A percentile compares a stretch with the other conserved stretches of the same genome.
Evolutionary conservation across 306 rosid species (phyloP).

Genomic region (Rubus parviflorus): DNA sequence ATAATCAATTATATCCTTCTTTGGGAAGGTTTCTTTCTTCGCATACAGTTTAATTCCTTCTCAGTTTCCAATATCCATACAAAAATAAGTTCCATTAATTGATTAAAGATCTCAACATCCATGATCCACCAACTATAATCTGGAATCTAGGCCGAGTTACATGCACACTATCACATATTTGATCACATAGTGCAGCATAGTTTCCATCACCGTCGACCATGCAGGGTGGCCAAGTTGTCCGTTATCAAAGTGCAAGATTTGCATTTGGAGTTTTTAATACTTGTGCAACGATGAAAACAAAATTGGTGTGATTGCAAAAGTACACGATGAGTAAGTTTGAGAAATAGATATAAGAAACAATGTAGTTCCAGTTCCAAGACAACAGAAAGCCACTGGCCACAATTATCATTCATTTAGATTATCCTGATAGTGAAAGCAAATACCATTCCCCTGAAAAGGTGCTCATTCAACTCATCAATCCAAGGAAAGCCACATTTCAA

Average conservation of each 20-base stretch:
- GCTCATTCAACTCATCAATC: neutral
- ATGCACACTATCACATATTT: neutral
- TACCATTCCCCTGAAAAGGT: neutral
- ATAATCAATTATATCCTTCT: neutral
- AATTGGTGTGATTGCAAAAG: too few relatives aligned
- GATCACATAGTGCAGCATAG: neutral
- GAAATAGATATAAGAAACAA: too few relatives aligned
- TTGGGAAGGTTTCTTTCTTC: neutral
- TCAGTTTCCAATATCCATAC: neutral
- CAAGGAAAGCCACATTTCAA: neutral
- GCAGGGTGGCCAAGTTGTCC: too few relatives aligned
- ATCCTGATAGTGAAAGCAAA: neutral
- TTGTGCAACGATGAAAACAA: too few relatives aligned
- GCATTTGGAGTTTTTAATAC: too few relatives aligned
- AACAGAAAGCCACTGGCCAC: too few relatives aligned
- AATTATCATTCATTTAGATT: neutral
- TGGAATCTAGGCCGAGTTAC: neutral
- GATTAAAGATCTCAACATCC: neutral
- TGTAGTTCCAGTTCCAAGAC: too few relatives aligned
- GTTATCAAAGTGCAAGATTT: too few relatives aligned
- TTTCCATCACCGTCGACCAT: too few relatives aligned
- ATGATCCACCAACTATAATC: neutral
- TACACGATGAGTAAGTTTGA: too few relatives aligned
- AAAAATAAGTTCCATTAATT: neutral
- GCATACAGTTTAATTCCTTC: neutral